Evolutionary conservation across 2,329 filamentous ascomycete species (phyloP), one percentile per base, ranked within the genome.

Genomic region (Acephala macrosclerotiorum): DNA sequence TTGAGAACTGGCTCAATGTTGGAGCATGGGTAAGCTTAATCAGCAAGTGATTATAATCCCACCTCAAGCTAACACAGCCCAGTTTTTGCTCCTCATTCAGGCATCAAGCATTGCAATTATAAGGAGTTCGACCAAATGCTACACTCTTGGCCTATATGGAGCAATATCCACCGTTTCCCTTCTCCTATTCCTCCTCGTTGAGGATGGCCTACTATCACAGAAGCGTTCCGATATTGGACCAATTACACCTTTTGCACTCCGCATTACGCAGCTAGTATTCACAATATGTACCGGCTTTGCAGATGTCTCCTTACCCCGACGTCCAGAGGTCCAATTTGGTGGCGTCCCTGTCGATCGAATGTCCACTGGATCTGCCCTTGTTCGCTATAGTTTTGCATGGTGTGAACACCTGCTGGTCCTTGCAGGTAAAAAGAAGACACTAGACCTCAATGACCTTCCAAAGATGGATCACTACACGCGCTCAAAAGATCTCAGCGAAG

Each of bases 381-480:
- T 79, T 59, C 85, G 87, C 59, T 87, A 87, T 73, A 91, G 86
- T 7, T 94, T 89, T 79, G 79, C 81, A 58, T 95, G 91, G 91
- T 82, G 85, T 1, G 77, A 75, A 1, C 75, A 79, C 2, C 71
- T 93, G 0, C 81, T 94, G 16, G 72, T 77, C 0, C 76, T 84
- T 25, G 87, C 89, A 1, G 77, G 79, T 1, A 81, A 83, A 70
- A 88, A 89, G 72, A 85, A 84, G 55, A 83, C 84, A 29, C 80
- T 94, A 1, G 84, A 90, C 38, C 77, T 89, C 38, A 79, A 80
- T 4, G 89, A 93, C 73, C 79, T 94, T 11, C 87, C 89, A 0
- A 81, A 84, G 38, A 83, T 90, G 2, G 83, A 88, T 69, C 84
- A 87, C 64, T 78, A 79, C 36, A 86, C 83, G 9, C 81, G 87